Conservation (phyloP, 2,329 filamentous ascomycete genomes). For the Akanthomyces uredinophilus region DNA sequence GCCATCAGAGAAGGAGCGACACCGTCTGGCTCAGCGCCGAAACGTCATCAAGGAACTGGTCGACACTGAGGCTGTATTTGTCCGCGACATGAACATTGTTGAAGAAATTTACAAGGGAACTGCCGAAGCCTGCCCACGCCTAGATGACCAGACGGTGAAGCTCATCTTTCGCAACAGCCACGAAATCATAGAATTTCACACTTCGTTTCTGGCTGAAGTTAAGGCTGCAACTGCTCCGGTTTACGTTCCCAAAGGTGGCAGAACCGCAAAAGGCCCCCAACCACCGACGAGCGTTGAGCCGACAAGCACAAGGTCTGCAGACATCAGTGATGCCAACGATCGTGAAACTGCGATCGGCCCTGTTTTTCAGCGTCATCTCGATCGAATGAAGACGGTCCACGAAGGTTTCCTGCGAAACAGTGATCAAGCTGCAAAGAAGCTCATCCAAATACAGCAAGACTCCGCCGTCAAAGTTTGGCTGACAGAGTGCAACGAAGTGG, state of each 20-base stretch:
- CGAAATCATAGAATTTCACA: conserved; percentile 83
- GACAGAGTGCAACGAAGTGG: conserved; percentile 86
- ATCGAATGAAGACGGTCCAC: conserved; percentile 55
- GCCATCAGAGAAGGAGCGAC: conserved; percentile 51
- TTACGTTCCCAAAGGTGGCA: conserved; percentile 59
- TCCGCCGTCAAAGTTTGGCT: conserved; percentile 75
- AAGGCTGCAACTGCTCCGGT: conserved; percentile 76
- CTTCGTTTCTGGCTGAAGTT: conserved; percentile 69
- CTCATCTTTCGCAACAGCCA: conserved; percentile 89
- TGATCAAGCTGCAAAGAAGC: conserved; percentile 55
- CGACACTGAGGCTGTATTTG: conserved; percentile 86
- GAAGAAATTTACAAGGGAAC: conserved; percentile 98
- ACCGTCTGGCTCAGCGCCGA: conserved; percentile 72
- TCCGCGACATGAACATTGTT: conserved; percentile 93
- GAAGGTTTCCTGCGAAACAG: conserved; percentile 60
- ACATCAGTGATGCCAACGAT: conserved; percentile 48
- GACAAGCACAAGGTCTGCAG: conserved; percentile 32
- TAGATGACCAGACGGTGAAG: conserved; percentile 80
- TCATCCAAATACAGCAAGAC: conserved; percentile 60
- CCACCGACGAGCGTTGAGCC: conserved; percentile 37
- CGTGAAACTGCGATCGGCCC: conserved; percentile 48
- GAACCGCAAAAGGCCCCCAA: conserved; percentile 38
- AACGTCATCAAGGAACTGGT: conserved; percentile 87
- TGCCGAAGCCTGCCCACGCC: conserved; percentile 71
- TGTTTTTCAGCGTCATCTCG: conserved; percentile 51